These are phyloP conservation scores for Acer campestre DNA, from an alignment of 345 rosid species.

Conservation along the genomic window DNA sequence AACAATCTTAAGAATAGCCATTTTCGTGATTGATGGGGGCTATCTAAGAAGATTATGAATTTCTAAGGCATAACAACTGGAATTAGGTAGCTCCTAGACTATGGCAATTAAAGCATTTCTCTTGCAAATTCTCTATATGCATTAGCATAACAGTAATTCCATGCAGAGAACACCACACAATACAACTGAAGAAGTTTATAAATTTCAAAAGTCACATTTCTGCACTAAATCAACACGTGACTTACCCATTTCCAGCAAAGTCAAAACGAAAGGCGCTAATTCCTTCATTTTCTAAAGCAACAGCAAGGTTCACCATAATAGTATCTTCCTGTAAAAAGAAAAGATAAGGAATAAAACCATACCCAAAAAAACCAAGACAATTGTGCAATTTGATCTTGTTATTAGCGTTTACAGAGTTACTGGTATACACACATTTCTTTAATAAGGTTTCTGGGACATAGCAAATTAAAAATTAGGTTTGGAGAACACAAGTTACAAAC, in stretches of 20 bases:
- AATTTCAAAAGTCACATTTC: conserved; percentile 6
- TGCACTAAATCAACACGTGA: background rate
- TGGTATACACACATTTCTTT: background rate
- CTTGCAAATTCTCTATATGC: background rate
- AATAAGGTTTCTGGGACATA: background rate
- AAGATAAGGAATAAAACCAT: background rate
- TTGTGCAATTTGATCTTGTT: background rate
- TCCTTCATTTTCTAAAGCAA: conserved; percentile 69
- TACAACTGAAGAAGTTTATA: background rate
- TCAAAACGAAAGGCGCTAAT: conserved; percentile 76
- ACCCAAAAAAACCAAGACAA: background rate
- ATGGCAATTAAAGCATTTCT: background rate
- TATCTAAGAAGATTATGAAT: background rate
- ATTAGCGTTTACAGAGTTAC: background rate
- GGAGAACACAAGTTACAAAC: background rate
- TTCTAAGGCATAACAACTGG: background rate
- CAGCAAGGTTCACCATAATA: conserved; percentile 65
- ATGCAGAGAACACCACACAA: background rate
- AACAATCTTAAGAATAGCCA: background rate
- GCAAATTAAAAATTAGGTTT: background rate
- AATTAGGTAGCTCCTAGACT: background rate
- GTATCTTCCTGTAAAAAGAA: conserved; percentile 41
- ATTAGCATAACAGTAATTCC: background rate
- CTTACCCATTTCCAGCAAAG: conserved; percentile 81
- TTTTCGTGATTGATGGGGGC: background rate